Evolutionary conservation across 345 rosid species (phyloP).

Genomic region (Eutrema japonicum): DNA sequence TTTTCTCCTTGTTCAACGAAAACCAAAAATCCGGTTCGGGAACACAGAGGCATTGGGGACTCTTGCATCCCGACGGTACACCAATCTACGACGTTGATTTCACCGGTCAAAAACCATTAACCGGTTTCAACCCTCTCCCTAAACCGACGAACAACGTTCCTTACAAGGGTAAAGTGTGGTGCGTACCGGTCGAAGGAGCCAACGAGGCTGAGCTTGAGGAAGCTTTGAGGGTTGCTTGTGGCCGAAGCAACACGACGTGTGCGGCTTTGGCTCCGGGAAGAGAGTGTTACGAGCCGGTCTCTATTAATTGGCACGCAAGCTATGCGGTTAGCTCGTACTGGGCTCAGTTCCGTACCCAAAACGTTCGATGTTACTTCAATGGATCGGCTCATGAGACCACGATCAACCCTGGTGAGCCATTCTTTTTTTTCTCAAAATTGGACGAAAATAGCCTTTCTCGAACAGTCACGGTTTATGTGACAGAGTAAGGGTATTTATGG

Average conservation of each 20-base stretch:
- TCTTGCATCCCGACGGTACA: constrained; percentile 55
- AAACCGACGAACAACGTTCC: constrained; percentile 56
- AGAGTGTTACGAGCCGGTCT: constrained; percentile 68
- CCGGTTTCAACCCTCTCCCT: constrained; percentile 55
- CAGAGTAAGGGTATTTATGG: background rate
- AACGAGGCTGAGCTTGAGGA: constrained; percentile 41
- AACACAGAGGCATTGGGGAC: constrained; percentile 81
- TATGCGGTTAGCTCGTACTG: constrained; percentile 79
- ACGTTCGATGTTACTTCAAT: constrained; percentile 65
- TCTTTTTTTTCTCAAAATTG: background rate
- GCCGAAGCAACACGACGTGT: constrained; percentile 57
- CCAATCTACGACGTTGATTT: constrained; percentile 61
- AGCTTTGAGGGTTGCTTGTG: constrained; percentile 55
- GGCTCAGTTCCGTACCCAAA: constrained; percentile 60
- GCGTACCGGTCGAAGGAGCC: constrained; percentile 57
- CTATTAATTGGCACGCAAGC: constrained; percentile 61
- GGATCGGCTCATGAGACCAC: constrained; percentile 72
- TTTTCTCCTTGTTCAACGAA: constrained; percentile 70
- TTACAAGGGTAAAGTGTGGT: constrained; percentile 71
- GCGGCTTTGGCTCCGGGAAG: constrained; percentile 59
- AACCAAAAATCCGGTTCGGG: constrained; percentile 70
- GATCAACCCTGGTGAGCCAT: constrained; percentile 64
- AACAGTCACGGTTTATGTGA: background rate
- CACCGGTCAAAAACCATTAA: constrained; percentile 48
- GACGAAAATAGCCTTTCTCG: constrained; percentile 9